Evolutionary conservation across 2,329 filamentous ascomycete genomes (phyloP).

Genomic region (Xylaria polymorpha): DNA sequence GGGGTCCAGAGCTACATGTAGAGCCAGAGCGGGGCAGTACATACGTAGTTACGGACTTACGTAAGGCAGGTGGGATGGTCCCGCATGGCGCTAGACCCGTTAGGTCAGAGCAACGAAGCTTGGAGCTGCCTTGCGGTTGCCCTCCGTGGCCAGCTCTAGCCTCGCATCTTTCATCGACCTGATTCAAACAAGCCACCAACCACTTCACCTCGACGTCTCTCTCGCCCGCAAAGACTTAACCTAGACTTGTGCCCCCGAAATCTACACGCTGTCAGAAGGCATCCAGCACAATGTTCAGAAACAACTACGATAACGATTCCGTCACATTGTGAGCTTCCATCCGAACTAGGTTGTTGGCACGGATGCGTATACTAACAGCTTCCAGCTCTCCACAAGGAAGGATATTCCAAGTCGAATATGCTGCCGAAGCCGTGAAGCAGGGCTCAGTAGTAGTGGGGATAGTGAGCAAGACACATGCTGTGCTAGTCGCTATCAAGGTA

Average conservation of each 20-base stretch:
- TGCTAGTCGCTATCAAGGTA: slow-evolving; percentile 97
- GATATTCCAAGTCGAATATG: slow-evolving; percentile 99
- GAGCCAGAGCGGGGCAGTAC: background rate
- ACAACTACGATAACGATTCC: slow-evolving; percentile 99
- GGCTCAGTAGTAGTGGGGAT: slow-evolving; percentile 97
- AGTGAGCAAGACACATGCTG: slow-evolving; percentile 97
- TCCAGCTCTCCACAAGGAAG: slow-evolving; percentile 95
- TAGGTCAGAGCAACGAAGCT: slow-evolving; percentile 48
- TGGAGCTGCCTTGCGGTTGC: slow-evolving; percentile 49
- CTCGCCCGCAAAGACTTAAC: slow-evolving; percentile 13
- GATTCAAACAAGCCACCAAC: slow-evolving; percentile 35
- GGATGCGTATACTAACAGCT: slow-evolving; percentile 39
- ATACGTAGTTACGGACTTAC: background rate
- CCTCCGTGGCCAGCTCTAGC: slow-evolving; percentile 40
- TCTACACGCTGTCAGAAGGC: slow-evolving; percentile 2
- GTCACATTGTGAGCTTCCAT: slow-evolving; percentile 87
- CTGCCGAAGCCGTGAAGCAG: slow-evolving; percentile 98
- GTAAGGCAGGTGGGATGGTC: slow-evolving; percentile 17
- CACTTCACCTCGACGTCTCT: slow-evolving; percentile 31
- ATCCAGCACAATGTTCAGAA: slow-evolving; percentile 86
- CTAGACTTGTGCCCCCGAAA: background rate
- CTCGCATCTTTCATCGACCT: slow-evolving; percentile 43
- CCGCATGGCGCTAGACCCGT: slow-evolving; percentile 43
- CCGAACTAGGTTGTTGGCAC: slow-evolving; percentile 33
- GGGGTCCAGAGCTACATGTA: too few relatives aligned